A percentile compares a stretch with the other conserved stretches of the same genome.
Conservation (phyloP, 163 green algal genomes). For the Scenedesmus sp. region DNA sequence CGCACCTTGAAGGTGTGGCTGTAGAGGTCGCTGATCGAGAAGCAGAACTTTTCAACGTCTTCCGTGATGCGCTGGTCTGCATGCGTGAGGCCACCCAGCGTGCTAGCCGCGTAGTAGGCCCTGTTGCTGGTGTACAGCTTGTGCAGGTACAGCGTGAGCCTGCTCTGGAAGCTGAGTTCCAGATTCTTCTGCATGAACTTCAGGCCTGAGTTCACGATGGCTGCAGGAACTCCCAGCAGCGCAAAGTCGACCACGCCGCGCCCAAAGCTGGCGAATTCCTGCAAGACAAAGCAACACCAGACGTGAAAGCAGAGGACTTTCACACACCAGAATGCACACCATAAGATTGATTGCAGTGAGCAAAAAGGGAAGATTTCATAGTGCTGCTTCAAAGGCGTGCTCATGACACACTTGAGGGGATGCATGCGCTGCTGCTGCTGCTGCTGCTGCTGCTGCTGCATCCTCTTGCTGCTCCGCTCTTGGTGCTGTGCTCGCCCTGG, state of each 20-base stretch:
- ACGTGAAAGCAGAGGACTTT: neutral
- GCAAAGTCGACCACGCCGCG: conserved; percentile 76
- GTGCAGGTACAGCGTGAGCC: conserved; percentile 85
- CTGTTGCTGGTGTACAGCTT: conserved; percentile 89
- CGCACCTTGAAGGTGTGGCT: conserved; percentile 86
- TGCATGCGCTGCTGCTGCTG: neutral
- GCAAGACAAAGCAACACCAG: conserved; percentile 23
- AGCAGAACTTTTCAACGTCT: conserved; percentile 96
- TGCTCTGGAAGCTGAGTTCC: conserved; percentile 87
- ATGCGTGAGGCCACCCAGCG: conserved; percentile 88
- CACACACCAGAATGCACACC: no score
- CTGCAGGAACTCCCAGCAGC: conserved; percentile 83
- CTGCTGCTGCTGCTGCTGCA: neutral
- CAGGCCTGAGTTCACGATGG: conserved; percentile 91
- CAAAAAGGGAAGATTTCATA: no score
- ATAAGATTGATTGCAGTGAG: no score
- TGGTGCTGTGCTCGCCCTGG: no score
- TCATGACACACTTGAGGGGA: neutral
- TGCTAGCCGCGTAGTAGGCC: conserved; percentile 93
- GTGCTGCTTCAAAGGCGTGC: no score
- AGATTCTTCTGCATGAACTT: conserved; percentile 97
- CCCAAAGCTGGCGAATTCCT: conserved; percentile 79
- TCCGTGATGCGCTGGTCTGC: conserved; percentile 95
- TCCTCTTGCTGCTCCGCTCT: neutral
- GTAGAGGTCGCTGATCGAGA: conserved; percentile 90